Conservation (phyloP, 768 basidiomycete genomes). For the Cystobasidium ongulense region DNA sequence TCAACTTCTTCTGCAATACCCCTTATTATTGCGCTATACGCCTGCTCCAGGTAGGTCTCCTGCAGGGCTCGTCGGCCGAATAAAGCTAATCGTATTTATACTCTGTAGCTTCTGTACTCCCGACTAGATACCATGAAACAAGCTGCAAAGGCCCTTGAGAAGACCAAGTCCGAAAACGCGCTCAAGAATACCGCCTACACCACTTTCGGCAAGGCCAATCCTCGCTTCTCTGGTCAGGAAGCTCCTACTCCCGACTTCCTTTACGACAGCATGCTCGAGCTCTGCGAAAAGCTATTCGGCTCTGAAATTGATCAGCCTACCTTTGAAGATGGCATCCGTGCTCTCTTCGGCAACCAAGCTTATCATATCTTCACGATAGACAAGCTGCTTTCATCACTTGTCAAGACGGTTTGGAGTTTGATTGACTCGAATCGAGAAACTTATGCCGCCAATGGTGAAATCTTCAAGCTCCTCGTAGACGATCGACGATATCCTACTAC, state of each 20-base stretch:
- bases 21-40: slow-evolving; percentile 85
- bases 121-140: slow-evolving; percentile 78
- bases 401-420: slow-evolving; percentile 80
- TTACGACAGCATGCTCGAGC: slow-evolving; percentile 78
- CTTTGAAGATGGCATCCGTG: slow-evolving; percentile 91
- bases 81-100: slow-evolving; percentile 22
- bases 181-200: slow-evolving; percentile 48
- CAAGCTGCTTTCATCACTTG: slow-evolving; percentile 74
- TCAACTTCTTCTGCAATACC: slow-evolving; percentile 74
- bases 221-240: slow-evolving; percentile 24
- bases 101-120: slow-evolving; percentile 69
- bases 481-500: slow-evolving; percentile 40
- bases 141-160: slow-evolving; percentile 35
- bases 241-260: slow-evolving; percentile 55
- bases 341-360: slow-evolving; percentile 86
- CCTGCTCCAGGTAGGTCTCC: slow-evolving; percentile 65
- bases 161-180: slow-evolving; percentile 47
- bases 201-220: slow-evolving; percentile 7
- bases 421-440: slow-evolving; percentile 81
- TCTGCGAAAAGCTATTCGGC: slow-evolving; percentile 88
- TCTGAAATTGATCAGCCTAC: slow-evolving; percentile 81
- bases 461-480: slow-evolving; percentile 36
- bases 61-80: background rate
- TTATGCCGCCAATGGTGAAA: slow-evolving; percentile 46
- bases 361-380: slow-evolving; percentile 89